Percentiles rank a stretch among this genome's conserved stretches.
These are phyloP conservation scores for Prunella vulgaris DNA, from an alignment of 257 asterid genomes.

Conservation along the genomic window DNA sequence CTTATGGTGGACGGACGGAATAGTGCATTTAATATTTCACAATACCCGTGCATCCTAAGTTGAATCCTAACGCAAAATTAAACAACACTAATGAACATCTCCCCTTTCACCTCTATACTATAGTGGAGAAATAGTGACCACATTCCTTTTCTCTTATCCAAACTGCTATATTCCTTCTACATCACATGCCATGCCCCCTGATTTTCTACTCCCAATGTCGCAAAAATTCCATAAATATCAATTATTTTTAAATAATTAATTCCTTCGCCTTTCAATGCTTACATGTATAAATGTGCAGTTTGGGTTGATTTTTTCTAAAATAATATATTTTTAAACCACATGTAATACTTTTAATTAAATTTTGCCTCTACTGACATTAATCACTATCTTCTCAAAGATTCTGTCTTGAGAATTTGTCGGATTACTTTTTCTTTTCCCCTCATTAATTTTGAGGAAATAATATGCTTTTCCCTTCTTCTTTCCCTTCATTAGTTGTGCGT, in stretches of 20 bases:
- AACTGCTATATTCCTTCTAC: constrained; percentile 19
- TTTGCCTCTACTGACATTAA: constrained; percentile 27
- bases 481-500: neutral
- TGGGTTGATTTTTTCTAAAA: neutral
- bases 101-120: constrained; percentile 20
- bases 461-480: too few relatives aligned
- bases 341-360: neutral
- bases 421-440: neutral
- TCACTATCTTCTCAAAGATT: constrained; percentile 43
- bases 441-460: neutral
- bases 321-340: neutral
- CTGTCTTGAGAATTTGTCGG: constrained; percentile 42
- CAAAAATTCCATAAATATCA: constrained; percentile 21
- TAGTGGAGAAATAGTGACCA: constrained; percentile 49
- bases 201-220: constrained; percentile 38
- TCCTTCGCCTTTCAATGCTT: constrained; percentile 12
- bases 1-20: too few relatives aligned
- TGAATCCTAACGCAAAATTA: too few relatives aligned
- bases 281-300: neutral
- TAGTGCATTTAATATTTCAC: too few relatives aligned
- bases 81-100: constrained; percentile 10
- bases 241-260: neutral
- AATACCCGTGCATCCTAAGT: too few relatives aligned
- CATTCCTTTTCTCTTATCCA: constrained; percentile 43
- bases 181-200: constrained; percentile 50